These are phyloP conservation scores for Coemansia erecta DNA, from an alignment of 192 early-diverging fungal species.

Conservation along the genomic window DNA sequence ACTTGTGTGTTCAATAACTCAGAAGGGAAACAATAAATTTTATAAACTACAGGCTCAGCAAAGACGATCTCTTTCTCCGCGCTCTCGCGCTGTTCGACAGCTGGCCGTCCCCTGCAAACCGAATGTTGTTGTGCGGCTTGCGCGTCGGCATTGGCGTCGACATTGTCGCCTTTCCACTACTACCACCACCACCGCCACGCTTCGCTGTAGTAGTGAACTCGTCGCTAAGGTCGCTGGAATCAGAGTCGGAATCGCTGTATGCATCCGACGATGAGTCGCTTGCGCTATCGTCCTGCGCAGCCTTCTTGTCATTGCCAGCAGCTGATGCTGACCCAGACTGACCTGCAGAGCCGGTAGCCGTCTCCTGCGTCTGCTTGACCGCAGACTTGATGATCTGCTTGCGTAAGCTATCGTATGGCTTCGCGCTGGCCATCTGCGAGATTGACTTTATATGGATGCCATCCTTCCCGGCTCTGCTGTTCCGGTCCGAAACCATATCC, in stretches of 20 bases:
- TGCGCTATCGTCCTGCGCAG: neutral
- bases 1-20: too few species aligned
- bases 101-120: slow-evolving; percentile 38
- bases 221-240: neutral
- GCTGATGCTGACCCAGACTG: neutral
- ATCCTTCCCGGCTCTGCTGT: slow-evolving; percentile 16
- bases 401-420: slow-evolving; percentile 43
- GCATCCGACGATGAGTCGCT: neutral
- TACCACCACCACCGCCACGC: neutral
- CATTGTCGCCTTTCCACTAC: neutral
- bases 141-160: neutral
- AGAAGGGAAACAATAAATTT: too few species aligned
- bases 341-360: too few species aligned
- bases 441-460: slow-evolving; percentile 31
- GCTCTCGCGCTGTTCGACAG: slow-evolving; percentile 30
- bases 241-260: neutral
- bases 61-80: slow-evolving; percentile 33
- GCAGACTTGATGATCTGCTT: slow-evolving; percentile 36
- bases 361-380: neutral
- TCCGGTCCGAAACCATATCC: slow-evolving; percentile 26
- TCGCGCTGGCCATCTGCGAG: slow-evolving; percentile 38
- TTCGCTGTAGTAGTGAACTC: neutral
- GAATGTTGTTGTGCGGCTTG: slow-evolving; percentile 16
- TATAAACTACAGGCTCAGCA: neutral
- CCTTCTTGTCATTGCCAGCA: neutral